phyloP scores from a whole-genome alignment of 805 yeast species.

The Groenewaldozyma tartarivorans region DNA sequence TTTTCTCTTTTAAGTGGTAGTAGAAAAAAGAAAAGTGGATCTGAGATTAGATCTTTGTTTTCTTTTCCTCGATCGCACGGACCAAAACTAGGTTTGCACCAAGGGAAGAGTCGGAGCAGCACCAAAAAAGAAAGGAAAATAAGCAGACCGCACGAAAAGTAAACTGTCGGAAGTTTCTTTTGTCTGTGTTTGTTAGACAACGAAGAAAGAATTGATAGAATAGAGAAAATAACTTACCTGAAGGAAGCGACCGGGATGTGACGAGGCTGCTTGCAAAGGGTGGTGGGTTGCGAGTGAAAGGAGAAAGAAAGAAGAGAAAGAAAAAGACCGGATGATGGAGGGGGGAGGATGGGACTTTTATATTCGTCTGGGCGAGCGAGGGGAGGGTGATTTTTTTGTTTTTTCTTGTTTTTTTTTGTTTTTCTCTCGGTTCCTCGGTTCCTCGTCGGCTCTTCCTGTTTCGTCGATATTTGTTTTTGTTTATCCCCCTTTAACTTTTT shows the following conservation, averaged over 20 bases:
- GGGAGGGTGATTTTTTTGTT: slow-evolving; percentile 3
- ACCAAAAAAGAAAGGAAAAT: slow-evolving; percentile 1
- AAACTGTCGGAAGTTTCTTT: not conserved
- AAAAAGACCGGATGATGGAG: not conserved
- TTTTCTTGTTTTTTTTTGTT: not conserved
- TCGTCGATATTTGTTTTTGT: not conserved
- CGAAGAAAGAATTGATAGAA: not conserved
- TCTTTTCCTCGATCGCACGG: too few species aligned
- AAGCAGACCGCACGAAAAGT: not conserved
- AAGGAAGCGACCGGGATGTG: not conserved
- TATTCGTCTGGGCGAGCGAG: too few species aligned
- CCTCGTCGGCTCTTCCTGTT: not conserved
- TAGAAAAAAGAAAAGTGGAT: slow-evolving; percentile 1
- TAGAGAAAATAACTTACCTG: not conserved
- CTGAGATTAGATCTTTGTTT: too few species aligned
- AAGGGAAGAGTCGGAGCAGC: not conserved
- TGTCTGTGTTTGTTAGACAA: not conserved
- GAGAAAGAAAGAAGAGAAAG: slow-evolving; percentile 4
- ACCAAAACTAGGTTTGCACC: too few species aligned
- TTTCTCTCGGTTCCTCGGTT: not conserved
- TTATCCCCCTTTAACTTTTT: too few species aligned
- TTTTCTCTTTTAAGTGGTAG: not conserved
- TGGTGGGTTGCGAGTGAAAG: slow-evolving; percentile 1
- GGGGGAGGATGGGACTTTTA: too few species aligned
- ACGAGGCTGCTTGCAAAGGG: not conserved